Conservation (phyloP, 805 yeast genomes). For the Saccharomycopsis amapae region DNA sequence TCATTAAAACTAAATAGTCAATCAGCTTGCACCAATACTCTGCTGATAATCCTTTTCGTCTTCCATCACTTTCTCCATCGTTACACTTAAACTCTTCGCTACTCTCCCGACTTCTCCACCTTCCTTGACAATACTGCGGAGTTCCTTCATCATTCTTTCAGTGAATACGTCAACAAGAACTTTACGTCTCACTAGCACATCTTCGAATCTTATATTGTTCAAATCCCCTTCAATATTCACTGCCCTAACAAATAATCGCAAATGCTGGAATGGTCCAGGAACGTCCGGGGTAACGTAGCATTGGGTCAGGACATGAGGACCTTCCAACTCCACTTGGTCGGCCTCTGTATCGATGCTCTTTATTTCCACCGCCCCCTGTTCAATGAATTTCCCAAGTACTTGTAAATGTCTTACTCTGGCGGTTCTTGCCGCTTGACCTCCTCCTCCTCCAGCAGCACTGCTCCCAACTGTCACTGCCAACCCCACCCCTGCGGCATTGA, state of each 20-base stretch:
- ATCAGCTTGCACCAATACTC: slow-evolving; percentile 19
- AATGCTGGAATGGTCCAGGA: slow-evolving; percentile 57
- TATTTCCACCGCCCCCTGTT: slow-evolving; percentile 17
- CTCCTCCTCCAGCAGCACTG: background rate
- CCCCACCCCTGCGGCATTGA: slow-evolving; percentile 24
- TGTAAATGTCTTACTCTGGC: slow-evolving; percentile 37
- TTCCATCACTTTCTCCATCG: slow-evolving; percentile 4
- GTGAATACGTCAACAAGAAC: slow-evolving; percentile 51
- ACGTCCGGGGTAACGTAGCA: slow-evolving; percentile 47
- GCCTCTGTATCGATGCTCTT: slow-evolving; percentile 4
- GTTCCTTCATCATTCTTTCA: slow-evolving; percentile 45
- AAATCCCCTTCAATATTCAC: slow-evolving; percentile 31
- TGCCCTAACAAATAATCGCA: slow-evolving; percentile 52
- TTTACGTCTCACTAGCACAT: slow-evolving; percentile 46
- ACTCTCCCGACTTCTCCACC: slow-evolving; percentile 67
- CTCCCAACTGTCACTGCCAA: slow-evolving; percentile 26
- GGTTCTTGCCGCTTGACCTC: slow-evolving; percentile 26
- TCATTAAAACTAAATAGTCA: background rate
- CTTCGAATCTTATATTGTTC: slow-evolving; percentile 50
- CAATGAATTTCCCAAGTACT: slow-evolving; percentile 26
- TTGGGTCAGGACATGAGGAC: too few relatives aligned
- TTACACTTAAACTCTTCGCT: slow-evolving; percentile 26
- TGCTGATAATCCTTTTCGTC: slow-evolving; percentile 16
- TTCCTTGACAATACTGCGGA: slow-evolving; percentile 48
- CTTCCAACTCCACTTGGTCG: slow-evolving; percentile 34